phyloP scores from a whole-genome alignment of 352 stramenopile genomes.

The Phytophthora sp. region DNA sequence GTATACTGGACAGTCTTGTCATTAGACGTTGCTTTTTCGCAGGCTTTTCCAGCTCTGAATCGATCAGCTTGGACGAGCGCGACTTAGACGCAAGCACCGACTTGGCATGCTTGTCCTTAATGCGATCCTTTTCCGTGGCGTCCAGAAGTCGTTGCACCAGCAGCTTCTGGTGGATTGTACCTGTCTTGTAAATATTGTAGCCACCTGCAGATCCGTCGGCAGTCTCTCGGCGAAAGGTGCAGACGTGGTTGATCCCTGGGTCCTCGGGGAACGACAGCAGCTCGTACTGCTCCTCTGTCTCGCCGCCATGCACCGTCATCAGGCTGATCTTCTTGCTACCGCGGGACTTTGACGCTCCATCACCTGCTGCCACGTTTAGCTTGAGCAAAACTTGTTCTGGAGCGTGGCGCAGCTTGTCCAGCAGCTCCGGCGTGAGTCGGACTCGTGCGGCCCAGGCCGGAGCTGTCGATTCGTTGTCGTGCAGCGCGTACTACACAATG shows the following conservation, averaged over 20 bases:
- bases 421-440: constrained; percentile 76
- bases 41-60: constrained; percentile 20
- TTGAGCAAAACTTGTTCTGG: constrained; percentile 31
- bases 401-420: constrained; percentile 58
- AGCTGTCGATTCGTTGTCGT: constrained; percentile 48
- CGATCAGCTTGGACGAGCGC: constrained; percentile 69
- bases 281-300: constrained; percentile 62
- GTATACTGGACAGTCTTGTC: constrained; percentile 13
- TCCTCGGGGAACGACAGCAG: constrained; percentile 81
- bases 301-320: constrained; percentile 35
- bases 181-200: constrained; percentile 64
- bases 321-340: constrained; percentile 55
- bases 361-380: constrained; percentile 21
- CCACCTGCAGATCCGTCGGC: constrained; percentile 13
- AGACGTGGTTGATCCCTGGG: constrained; percentile 69
- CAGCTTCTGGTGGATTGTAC: constrained; percentile 79
- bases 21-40: constrained; percentile 25
- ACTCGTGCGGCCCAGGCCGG: constrained; percentile 71
- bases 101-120: constrained; percentile 82
- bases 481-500: constrained; percentile 67
- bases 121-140: constrained; percentile 75
- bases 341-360: constrained; percentile 10
- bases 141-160: constrained; percentile 82
- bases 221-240: constrained; percentile 47
- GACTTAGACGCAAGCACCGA: constrained; percentile 77